A percentile compares a stretch with the other conserved stretches of the same genome.
These are phyloP conservation scores for Leccinum fibrillosum DNA, from an alignment of 768 basidiomycete species.

Conservation along the genomic window DNA sequence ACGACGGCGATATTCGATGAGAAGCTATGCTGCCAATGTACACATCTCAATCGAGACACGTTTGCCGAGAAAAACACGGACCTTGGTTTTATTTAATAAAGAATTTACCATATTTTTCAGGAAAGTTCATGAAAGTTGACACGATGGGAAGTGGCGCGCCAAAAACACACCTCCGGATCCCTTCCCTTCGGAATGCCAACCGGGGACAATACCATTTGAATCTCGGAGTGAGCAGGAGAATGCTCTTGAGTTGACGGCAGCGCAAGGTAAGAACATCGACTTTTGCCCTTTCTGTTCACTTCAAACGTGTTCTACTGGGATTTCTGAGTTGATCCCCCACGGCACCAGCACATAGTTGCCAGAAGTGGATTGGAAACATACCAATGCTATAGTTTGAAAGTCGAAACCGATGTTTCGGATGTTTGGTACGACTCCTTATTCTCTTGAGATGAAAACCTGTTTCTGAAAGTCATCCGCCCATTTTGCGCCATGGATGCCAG, in stretches of 20 bases:
- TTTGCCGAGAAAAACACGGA: neutral
- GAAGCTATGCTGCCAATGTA: neutral
- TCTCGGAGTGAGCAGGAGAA: neutral
- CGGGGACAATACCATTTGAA: neutral
- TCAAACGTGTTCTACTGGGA: neutral
- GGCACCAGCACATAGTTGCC: no score
- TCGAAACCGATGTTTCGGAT: no score
- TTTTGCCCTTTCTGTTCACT: neutral
- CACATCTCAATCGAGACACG: neutral
- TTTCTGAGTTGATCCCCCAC: no score
- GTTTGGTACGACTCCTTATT: no score
- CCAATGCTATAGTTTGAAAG: no score
- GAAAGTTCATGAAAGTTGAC: neutral
- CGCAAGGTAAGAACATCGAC: no score
- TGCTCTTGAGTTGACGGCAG: neutral
- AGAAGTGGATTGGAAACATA: no score
- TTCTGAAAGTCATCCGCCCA: no score
- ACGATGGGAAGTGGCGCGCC: neutral
- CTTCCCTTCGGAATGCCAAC: neutral
- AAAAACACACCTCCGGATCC: neutral
- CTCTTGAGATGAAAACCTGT: no score
- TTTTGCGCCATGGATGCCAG: no score
- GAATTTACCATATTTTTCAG: neutral
- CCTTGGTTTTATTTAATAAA: neutral
- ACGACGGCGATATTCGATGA: neutral